Conservation (phyloP, 495 filamentous ascomycete genomes). For the Hypoxylon cercidicola region DNA sequence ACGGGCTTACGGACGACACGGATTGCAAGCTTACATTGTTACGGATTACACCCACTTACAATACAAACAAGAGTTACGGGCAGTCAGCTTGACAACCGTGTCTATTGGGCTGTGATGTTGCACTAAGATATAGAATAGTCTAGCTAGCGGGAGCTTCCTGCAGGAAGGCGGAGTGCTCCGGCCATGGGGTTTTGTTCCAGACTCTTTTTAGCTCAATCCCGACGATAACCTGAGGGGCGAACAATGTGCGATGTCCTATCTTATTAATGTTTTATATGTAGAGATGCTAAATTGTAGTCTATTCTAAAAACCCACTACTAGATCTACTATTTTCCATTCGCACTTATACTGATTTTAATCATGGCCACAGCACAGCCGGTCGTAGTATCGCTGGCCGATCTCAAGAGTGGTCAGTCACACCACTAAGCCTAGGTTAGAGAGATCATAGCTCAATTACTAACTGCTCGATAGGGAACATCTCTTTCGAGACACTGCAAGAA, state of each 20-base stretch:
- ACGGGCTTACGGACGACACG: too few relatives aligned
- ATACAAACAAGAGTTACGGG: too few relatives aligned
- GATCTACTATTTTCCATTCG: background rate
- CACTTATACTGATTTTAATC: background rate
- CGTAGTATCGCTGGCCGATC: slow-evolving; percentile 61
- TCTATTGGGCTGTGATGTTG: too few relatives aligned
- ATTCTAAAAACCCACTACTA: background rate
- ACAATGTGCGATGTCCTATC: slow-evolving; percentile 9
- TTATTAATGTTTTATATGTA: background rate
- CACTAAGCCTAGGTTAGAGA: background rate
- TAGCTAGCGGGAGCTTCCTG: slow-evolving; percentile 13
- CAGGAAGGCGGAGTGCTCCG: slow-evolving; percentile 23
- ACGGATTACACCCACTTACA: too few relatives aligned
- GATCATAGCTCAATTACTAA: slow-evolving; percentile 20
- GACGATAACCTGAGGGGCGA: slow-evolving; percentile 37
- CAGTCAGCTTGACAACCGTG: too few relatives aligned
- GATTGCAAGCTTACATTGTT: too few relatives aligned
- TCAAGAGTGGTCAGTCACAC: slow-evolving; percentile 58
- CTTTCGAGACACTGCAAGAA: slow-evolving; percentile 77
- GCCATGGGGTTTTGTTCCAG: slow-evolving; percentile 1
- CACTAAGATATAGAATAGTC: too few relatives aligned
- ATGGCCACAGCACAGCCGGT: slow-evolving; percentile 55
- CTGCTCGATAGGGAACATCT: slow-evolving; percentile 67
- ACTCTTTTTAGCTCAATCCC: slow-evolving; percentile 12
- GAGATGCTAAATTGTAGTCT: background rate